These are phyloP conservation scores for Pleodorina starrii DNA, from an alignment of 139 green algal species.

Conservation along the genomic window DNA sequence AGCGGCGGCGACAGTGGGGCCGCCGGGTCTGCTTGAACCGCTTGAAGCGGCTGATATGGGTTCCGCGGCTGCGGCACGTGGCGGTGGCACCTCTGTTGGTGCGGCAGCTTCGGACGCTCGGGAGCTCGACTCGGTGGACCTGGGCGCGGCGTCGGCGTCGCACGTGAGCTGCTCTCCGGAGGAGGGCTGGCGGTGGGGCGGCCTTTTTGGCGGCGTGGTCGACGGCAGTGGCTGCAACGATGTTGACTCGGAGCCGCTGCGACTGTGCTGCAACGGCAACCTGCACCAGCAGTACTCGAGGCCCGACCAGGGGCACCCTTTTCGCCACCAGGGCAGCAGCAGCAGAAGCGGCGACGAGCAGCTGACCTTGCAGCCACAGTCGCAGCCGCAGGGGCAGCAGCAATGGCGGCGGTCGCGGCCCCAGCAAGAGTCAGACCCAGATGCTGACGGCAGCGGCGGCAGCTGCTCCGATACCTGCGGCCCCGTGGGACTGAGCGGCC, in stretches of 20 bases:
- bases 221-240: background rate
- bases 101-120: background rate
- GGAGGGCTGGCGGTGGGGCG: background rate
- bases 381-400: background rate
- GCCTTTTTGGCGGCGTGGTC: conserved; percentile 10
- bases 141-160: conserved; percentile 5
- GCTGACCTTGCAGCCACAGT: background rate
- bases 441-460: background rate
- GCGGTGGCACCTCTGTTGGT: background rate
- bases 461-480: conserved; percentile 5
- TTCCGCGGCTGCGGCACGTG: too few relatives aligned
- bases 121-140: conserved; percentile 4
- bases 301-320: too few relatives aligned
- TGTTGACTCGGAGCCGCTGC: background rate
- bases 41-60: too few relatives aligned
- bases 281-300: too few relatives aligned
- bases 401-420: too few relatives aligned
- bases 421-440: background rate
- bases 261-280: background rate
- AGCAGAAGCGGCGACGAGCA: too few relatives aligned
- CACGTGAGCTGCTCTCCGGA: conserved; percentile 12
- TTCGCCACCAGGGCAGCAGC: too few relatives aligned
- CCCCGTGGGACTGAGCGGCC: background rate
- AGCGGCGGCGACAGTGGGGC: too few relatives aligned
- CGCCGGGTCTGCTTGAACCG: too few relatives aligned